Conservation (phyloP, 1,284 basidiomycete genomes). For the Schizopora paradoxa region DNA sequence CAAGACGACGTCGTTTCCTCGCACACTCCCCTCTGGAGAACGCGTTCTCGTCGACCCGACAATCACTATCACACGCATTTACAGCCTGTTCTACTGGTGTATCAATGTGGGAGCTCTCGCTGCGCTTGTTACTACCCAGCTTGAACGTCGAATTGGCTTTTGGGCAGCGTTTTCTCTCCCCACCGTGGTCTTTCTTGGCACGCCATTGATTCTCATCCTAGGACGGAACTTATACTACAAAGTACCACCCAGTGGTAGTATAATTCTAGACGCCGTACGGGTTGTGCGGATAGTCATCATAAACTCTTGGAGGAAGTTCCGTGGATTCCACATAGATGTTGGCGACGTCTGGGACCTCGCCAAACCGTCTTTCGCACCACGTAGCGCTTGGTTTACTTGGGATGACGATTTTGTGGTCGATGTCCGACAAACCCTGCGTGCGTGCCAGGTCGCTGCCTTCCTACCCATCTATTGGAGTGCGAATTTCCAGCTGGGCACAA, state of each 20-base stretch:
- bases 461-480: conserved; percentile 52
- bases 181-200: conserved; percentile 22
- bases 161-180: conserved; percentile 24
- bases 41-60: conserved; percentile 59
- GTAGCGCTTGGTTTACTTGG: conserved; percentile 35
- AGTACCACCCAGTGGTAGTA: conserved; percentile 29
- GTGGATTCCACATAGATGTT: conserved; percentile 14
- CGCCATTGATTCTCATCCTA: conserved; percentile 34
- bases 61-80: conserved; percentile 47
- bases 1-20: conserved; percentile 39
- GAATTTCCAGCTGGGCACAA: conserved; percentile 50
- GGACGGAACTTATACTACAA: conserved; percentile 36
- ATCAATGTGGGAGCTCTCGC: conserved; percentile 53
- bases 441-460: conserved; percentile 62
- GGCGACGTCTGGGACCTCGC: conserved; percentile 53
- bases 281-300: conserved; percentile 17
- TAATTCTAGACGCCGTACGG: conserved; percentile 11
- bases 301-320: conserved; percentile 17
- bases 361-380: conserved; percentile 34
- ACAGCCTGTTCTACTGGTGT: conserved; percentile 46
- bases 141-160: conserved; percentile 24
- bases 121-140: conserved; percentile 32
- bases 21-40: conserved; percentile 47
- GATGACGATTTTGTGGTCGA: conserved; percentile 60
- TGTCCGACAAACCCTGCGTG: conserved; percentile 54